phyloP scores from a whole-genome alignment of 2,329 filamentous ascomycete genomes.

The Ilyonectria sp. region DNA sequence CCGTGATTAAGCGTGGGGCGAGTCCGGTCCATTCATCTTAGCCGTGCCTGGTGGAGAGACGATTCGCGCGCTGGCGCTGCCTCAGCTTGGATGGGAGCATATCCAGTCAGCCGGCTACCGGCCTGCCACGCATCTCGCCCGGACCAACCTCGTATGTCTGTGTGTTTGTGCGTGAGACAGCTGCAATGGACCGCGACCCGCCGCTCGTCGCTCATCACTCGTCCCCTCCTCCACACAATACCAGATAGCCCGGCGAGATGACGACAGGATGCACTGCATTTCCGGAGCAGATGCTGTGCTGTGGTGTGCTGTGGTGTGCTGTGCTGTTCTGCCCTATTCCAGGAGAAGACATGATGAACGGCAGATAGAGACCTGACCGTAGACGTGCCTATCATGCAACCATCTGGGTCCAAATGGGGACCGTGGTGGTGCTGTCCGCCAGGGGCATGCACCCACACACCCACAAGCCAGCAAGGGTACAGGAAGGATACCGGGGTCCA shows the following conservation, averaged over 20 bases:
- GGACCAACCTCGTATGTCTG: neutral
- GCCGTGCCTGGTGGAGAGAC: conserved; percentile 20
- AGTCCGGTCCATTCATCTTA: conserved; percentile 45
- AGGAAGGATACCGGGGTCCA: neutral
- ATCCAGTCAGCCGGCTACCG: neutral
- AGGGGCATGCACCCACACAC: conserved; percentile 17
- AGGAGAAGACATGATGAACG: conserved; percentile 3
- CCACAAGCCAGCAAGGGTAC: neutral
- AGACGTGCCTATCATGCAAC: neutral
- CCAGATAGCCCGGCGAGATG: neutral
- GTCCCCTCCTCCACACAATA: neutral
- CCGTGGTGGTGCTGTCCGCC: neutral
- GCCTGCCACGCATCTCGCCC: neutral
- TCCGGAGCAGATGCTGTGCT: neutral
- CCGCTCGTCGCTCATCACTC: neutral
- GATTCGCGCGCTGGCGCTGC: neutral
- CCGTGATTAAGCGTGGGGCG: conserved; percentile 47
- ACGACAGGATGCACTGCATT: neutral
- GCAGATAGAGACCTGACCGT: neutral
- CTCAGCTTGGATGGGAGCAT: neutral
- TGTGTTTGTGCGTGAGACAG: neutral
- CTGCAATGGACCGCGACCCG: neutral
- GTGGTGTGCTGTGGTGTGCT: neutral
- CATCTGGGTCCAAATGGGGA: neutral
- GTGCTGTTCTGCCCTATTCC: neutral